These are phyloP conservation scores for Phytophthora kernoviae DNA, from an alignment of 352 stramenopile species.

Conservation along the genomic window DNA sequence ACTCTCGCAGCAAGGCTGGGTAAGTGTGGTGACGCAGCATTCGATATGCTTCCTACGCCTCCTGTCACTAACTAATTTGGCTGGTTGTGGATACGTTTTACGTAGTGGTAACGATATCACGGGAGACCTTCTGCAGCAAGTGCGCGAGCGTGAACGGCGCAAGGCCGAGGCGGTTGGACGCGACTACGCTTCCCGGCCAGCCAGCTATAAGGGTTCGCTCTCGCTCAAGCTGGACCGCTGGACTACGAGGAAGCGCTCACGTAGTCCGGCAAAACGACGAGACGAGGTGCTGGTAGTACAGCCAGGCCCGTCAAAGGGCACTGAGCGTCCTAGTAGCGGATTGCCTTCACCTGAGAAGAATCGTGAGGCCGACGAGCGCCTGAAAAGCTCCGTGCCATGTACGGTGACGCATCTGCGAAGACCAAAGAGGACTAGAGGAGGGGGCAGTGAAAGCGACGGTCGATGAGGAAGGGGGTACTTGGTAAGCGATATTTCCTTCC, in stretches of 20 bases:
- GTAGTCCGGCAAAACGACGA: conserved; percentile 71
- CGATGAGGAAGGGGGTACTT: conserved; percentile 4
- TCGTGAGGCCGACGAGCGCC: conserved; percentile 61
- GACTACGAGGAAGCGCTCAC: conserved; percentile 73
- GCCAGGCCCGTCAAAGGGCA: conserved; percentile 34
- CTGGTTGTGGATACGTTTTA: background rate
- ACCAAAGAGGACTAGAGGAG: conserved; percentile 28
- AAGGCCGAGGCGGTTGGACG: conserved; percentile 88
- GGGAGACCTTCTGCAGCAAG: conserved; percentile 90
- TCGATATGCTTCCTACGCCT: background rate
- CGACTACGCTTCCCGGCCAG: conserved; percentile 90
- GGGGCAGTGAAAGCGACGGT: no score
- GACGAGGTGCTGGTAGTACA: conserved; percentile 52
- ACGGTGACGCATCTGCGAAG: conserved; percentile 77
- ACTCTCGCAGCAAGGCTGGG: conserved; percentile 21
- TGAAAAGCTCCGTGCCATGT: conserved; percentile 77
- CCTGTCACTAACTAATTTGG: conserved; percentile 10
- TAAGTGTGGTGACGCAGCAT: conserved; percentile 17
- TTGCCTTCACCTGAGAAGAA: conserved; percentile 38
- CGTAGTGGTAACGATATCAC: conserved; percentile 42
- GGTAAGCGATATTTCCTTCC: background rate
- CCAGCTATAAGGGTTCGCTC: conserved; percentile 93
- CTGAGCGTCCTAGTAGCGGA: conserved; percentile 23
- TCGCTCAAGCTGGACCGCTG: conserved; percentile 92
- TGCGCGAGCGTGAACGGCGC: conserved; percentile 90